Percentiles rank a stretch among this genome's conserved stretches.
Conservation (phyloP, 805 yeast species). For the Wickerhamomyces chambardii region DNA sequence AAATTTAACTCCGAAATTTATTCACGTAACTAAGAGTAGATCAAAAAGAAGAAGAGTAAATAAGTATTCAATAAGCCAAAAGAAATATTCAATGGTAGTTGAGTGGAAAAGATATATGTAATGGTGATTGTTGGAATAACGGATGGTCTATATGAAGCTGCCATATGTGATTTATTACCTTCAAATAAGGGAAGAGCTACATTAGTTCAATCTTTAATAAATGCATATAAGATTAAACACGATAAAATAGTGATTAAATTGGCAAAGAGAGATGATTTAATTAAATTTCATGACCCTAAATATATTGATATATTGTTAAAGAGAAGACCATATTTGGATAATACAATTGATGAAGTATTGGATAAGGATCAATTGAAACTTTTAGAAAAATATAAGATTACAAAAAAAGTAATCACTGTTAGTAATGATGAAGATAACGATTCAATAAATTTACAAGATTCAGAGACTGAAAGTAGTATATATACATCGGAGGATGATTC, state of each 20-base stretch:
- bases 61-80: no score
- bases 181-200: constrained; percentile 43
- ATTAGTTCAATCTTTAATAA: constrained; percentile 30
- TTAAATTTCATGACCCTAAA: constrained; percentile 37
- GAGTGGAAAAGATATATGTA: background rate
- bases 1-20: no score
- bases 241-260: constrained; percentile 15
- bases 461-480: constrained; percentile 3
- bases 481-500: no score
- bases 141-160: constrained; percentile 5
- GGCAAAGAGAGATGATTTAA: constrained; percentile 29
- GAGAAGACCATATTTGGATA: constrained; percentile 4
- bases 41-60: no score
- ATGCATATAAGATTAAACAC: constrained; percentile 28
- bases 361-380: constrained; percentile 7
- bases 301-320: constrained; percentile 33
- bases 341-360: constrained; percentile 5
- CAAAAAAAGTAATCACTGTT: background rate
- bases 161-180: constrained; percentile 34
- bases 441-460: background rate
- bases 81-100: no score
- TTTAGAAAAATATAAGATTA: constrained; percentile 3
- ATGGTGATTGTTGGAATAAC: constrained; percentile 1
- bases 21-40: no score
- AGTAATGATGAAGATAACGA: constrained; percentile 2